Evolutionary conservation across 176 grass and related monocot genomes (phyloP).

Genomic region (Poa pratensis): DNA sequence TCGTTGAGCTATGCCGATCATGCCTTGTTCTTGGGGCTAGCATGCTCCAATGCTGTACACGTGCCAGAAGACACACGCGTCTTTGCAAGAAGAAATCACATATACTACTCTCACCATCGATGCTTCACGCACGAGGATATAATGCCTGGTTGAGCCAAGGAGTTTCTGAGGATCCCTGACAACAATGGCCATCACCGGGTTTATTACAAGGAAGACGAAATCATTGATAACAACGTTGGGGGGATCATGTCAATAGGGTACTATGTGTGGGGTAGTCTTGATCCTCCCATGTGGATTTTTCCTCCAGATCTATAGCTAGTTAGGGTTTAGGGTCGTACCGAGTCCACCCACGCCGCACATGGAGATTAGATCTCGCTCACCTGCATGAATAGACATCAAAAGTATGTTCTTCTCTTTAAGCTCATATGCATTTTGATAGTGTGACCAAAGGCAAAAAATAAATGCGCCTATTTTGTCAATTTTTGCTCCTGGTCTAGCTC

Average conservation of each 20-base stretch:
- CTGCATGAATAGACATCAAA: background rate
- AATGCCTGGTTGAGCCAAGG: background rate
- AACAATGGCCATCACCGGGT: background rate
- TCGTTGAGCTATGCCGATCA: background rate
- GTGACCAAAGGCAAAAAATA: too few species aligned
- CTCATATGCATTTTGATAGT: too few species aligned
- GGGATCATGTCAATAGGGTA: background rate
- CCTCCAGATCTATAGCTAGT: background rate
- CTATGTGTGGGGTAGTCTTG: background rate
- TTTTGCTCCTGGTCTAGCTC: too few species aligned
- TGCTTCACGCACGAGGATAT: background rate
- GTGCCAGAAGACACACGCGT: background rate
- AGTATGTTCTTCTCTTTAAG: too few species aligned
- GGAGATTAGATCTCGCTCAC: background rate
- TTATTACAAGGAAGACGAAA: background rate
- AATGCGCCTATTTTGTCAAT: too few species aligned
- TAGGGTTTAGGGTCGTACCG: background rate
- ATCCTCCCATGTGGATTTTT: background rate
- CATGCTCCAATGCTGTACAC: background rate
- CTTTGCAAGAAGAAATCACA: background rate
- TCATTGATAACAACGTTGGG: background rate
- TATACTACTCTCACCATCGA: background rate
- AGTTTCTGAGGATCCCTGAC: background rate
- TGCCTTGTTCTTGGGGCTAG: background rate
- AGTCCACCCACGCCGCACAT: background rate